phyloP scores from a whole-genome alignment of 305 asterid species.

The Fraxinus platypoda region DNA sequence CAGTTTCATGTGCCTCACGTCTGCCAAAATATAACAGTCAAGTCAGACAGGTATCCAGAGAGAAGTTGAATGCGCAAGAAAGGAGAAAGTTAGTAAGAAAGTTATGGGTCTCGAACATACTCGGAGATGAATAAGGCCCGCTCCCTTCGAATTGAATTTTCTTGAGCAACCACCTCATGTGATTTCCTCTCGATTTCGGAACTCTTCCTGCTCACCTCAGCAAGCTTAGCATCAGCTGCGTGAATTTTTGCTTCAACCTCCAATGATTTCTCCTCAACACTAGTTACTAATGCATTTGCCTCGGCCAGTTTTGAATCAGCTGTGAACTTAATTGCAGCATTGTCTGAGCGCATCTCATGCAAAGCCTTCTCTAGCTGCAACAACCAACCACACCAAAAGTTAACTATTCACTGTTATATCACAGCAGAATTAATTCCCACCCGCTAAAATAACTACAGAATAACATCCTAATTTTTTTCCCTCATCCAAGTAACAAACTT shows the following conservation, averaged over 20 bases:
- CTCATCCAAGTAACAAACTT: background rate
- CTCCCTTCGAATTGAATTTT: slow-evolving; percentile 72
- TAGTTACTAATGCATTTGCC: slow-evolving; percentile 76
- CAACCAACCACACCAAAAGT: slow-evolving; percentile 31
- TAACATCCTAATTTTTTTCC: background rate
- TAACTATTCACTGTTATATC: slow-evolving; percentile 9
- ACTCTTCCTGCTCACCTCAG: slow-evolving; percentile 84
- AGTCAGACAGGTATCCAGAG: slow-evolving; percentile 18
- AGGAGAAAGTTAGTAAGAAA: slow-evolving; percentile 14
- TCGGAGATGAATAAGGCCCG: slow-evolving; percentile 65
- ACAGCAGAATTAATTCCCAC: slow-evolving; percentile 9
- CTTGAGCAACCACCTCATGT: slow-evolving; percentile 71
- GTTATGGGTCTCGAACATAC: slow-evolving; percentile 43
- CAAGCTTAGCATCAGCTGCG: slow-evolving; percentile 87
- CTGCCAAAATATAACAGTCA: slow-evolving; percentile 41
- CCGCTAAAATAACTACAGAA: background rate
- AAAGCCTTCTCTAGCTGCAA: slow-evolving; percentile 90
- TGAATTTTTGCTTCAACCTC: slow-evolving; percentile 83
- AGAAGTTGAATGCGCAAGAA: slow-evolving; percentile 20
- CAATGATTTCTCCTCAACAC: slow-evolving; percentile 84
- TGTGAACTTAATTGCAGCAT: slow-evolving; percentile 83
- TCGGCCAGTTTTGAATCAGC: slow-evolving; percentile 92
- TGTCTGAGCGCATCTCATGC: slow-evolving; percentile 83
- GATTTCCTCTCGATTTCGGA: slow-evolving; percentile 79
- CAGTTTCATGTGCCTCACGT: slow-evolving; percentile 62